phyloP scores from a whole-genome alignment of 768 basidiomycete genomes.

The Termitomyces sp. region DNA sequence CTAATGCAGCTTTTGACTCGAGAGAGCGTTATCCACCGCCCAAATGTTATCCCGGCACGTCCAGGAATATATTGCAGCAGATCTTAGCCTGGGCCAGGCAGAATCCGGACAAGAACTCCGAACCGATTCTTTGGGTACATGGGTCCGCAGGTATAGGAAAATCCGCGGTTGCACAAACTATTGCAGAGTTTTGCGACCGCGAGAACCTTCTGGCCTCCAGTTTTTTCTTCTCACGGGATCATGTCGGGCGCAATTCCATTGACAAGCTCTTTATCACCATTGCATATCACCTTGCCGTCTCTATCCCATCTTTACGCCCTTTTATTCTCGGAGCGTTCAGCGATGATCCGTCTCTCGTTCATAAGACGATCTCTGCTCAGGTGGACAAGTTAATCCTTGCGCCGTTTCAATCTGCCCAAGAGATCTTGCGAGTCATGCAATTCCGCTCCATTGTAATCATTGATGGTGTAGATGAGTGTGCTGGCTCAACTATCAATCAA shows the following conservation, averaged over 20 bases:
- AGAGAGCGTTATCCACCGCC: not conserved
- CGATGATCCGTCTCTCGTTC: not conserved
- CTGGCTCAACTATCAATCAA: not conserved
- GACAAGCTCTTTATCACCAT: not conserved
- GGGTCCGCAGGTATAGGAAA: not conserved
- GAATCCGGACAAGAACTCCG: not conserved
- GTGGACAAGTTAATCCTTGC: not conserved
- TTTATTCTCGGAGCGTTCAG: not conserved
- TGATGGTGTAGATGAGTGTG: not conserved
- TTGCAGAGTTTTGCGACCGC: not conserved
- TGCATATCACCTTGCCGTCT: slow-evolving; percentile 3
- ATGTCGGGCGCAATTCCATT: not conserved
- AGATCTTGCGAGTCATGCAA: not conserved
- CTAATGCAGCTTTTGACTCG: not conserved
- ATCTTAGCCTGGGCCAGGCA: not conserved
- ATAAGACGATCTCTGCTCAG: not conserved
- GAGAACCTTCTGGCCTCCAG: not conserved
- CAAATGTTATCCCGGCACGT: not conserved
- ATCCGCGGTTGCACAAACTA: not conserved
- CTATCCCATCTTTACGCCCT: not conserved
- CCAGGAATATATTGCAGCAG: not conserved
- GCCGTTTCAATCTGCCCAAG: not conserved
- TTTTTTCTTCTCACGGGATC: slow-evolving; percentile 2
- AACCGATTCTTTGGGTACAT: not conserved
- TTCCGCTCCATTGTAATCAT: not conserved